phyloP scores from a whole-genome alignment of 2,329 filamentous ascomycete genomes.

The Calonectria pteridis region DNA sequence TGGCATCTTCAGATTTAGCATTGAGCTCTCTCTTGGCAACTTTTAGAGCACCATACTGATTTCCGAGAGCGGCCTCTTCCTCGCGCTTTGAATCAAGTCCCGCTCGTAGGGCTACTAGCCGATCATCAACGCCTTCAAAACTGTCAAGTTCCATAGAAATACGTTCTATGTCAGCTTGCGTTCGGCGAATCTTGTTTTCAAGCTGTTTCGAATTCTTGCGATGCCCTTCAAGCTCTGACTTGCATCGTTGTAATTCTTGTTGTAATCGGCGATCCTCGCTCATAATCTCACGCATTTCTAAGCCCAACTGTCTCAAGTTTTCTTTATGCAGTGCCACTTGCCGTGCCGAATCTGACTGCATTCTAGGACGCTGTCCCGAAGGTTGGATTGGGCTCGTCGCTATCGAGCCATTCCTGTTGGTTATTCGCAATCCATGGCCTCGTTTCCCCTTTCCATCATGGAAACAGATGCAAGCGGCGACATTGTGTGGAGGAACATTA shows the following conservation, averaged over 20 bases:
- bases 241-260: conserved; percentile 62
- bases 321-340: conserved; percentile 70
- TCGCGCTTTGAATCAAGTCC: conserved; percentile 68
- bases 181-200: conserved; percentile 67
- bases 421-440: conserved; percentile 71
- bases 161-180: conserved; percentile 68
- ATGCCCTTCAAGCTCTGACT: conserved; percentile 60
- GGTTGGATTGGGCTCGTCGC: conserved; percentile 59
- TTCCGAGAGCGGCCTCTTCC: conserved; percentile 62
- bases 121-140: conserved; percentile 76
- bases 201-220: conserved; percentile 53
- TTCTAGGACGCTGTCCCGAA: conserved; percentile 71
- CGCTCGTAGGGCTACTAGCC: conserved; percentile 69
- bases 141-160: conserved; percentile 72
- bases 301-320: conserved; percentile 64
- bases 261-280: conserved; percentile 61
- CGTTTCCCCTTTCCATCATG: conserved; percentile 67
- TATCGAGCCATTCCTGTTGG: conserved; percentile 55
- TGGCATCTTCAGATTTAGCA: conserved; percentile 55
- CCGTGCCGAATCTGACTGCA: conserved; percentile 80
- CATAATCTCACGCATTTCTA: conserved; percentile 66
- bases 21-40: conserved; percentile 64
- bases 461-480: conserved; percentile 78
- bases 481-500: conserved; percentile 73
- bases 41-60: conserved; percentile 66